phyloP scores from a whole-genome alignment of 345 rosid genomes.

The Pseudoturritis turrita region DNA sequence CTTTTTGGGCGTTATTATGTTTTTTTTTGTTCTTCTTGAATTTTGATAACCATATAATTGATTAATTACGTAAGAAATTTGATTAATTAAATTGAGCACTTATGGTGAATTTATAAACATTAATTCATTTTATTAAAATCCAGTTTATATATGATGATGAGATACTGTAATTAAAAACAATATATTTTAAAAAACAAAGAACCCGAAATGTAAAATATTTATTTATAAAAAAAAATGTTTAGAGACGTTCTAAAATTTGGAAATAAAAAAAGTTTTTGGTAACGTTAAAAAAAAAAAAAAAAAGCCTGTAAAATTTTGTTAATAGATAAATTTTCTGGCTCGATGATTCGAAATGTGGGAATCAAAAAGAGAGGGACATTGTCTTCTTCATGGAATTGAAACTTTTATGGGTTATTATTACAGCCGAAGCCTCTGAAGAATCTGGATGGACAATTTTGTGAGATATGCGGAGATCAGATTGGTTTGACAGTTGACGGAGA shows the following conservation, averaged over 20 bases:
- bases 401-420: neutral
- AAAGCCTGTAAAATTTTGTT: no score
- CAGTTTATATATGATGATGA: neutral
- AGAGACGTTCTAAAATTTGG: neutral
- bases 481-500: conserved; percentile 92
- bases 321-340: no score
- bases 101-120: no score
- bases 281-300: no score
- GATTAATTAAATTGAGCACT: no score
- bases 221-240: no score
- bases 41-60: neutral
- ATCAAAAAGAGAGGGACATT: neutral
- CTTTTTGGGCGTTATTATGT: neutral
- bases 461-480: conserved; percentile 84
- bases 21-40: neutral
- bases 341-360: neutral
- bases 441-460: conserved; percentile 88
- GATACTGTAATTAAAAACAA: neutral
- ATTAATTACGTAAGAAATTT: no score
- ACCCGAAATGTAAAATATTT: neutral
- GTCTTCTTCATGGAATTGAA: neutral
- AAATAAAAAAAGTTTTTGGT: neutral
- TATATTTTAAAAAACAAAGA: neutral
- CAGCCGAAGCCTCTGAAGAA: conserved; percentile 91
- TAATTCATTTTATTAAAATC: neutral